A percentile compares a stretch with the other conserved stretches of the same genome.
Conservation (phyloP, 139 green algal species). For the Marvania coccoides region DNA sequence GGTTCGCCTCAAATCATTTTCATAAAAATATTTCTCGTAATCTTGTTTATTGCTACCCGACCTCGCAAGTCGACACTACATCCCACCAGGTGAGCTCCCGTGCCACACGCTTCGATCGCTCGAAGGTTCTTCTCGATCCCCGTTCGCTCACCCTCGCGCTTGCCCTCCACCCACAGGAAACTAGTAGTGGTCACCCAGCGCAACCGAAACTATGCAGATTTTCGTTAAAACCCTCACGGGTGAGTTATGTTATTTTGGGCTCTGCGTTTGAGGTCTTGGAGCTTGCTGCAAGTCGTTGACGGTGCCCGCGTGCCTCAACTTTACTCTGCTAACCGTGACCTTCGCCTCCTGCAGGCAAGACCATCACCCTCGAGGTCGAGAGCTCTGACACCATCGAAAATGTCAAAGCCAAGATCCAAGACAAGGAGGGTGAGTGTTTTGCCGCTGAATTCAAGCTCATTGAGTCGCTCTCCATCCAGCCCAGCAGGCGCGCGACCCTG, state of each 20-base stretch:
- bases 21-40: too few relatives aligned
- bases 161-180: too few relatives aligned
- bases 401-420: slow-evolving; percentile 92
- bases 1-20: too few relatives aligned
- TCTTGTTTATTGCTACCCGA: too few relatives aligned
- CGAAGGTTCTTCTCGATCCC: not conserved
- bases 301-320: not conserved
- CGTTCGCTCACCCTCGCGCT: not conserved
- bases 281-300: not conserved
- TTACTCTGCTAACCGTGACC: not conserved
- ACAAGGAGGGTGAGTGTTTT: slow-evolving; percentile 77
- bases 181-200: not conserved
- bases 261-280: not conserved
- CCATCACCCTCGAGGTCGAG: slow-evolving; percentile 88
- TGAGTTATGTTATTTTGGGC: slow-evolving; percentile 14
- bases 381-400: slow-evolving; percentile 52
- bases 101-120: too few relatives aligned
- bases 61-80: too few relatives aligned
- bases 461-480: not conserved
- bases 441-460: not conserved
- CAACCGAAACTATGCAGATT: slow-evolving; percentile 63
- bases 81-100: too few relatives aligned
- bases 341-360: slow-evolving; percentile 73
- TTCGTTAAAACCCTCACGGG: slow-evolving; percentile 89
- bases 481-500: too few relatives aligned